A percentile compares a stretch with the other conserved stretches of the same genome.
Evolutionary conservation across 306 rosid species (phyloP).

Genomic region (Vigna trinervia): DNA sequence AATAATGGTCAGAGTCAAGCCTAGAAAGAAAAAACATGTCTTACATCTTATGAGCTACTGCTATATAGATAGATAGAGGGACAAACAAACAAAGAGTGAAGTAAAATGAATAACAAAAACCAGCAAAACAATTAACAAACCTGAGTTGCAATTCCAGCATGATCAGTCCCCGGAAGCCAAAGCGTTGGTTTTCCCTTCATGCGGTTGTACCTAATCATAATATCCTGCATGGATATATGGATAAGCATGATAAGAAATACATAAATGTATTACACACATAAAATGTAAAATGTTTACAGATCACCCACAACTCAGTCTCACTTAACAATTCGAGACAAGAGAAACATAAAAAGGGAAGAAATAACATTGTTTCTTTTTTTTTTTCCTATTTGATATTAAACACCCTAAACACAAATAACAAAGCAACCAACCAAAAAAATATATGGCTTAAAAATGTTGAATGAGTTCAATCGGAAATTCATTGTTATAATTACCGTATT

Average conservation of each 20-base stretch:
- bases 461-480: constrained; percentile 22
- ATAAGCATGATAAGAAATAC: constrained; percentile 31
- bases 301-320: constrained; percentile 12
- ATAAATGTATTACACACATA: not conserved
- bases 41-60: not conserved
- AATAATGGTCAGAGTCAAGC: not conserved
- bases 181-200: constrained; percentile 98
- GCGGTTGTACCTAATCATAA: constrained; percentile 93
- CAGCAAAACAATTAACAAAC: constrained; percentile 49
- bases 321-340: constrained; percentile 14
- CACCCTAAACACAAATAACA: not conserved
- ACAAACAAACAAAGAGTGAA: not conserved
- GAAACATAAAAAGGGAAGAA: constrained; percentile 4
- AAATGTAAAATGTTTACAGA: not conserved
- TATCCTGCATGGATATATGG: constrained; percentile 66
- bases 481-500: not conserved
- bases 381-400: not conserved
- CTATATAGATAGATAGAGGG: not conserved
- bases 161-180: constrained; percentile 99
- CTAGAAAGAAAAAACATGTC: not conserved
- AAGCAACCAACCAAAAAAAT: constrained; percentile 14
- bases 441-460: constrained; percentile 12
- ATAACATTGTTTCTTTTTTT: not conserved
- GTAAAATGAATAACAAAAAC: constrained; percentile 24
- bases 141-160: constrained; percentile 99